A percentile compares a stretch with the other conserved stretches of the same genome.
phyloP scores from a whole-genome alignment of 257 asterid species.

The Agastache rugosa region DNA sequence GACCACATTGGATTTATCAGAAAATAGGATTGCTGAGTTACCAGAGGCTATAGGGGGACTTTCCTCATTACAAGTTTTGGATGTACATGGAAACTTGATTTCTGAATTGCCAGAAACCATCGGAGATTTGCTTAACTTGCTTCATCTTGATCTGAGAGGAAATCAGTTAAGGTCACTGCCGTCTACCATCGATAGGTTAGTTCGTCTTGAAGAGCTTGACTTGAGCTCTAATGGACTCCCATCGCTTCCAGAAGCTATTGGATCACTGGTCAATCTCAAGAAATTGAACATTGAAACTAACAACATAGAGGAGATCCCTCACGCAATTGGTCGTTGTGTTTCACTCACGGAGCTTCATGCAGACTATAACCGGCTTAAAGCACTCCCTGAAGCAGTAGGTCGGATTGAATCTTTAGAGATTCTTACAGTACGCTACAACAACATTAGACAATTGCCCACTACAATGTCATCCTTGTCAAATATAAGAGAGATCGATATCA shows the following conservation, averaged over 20 bases:
- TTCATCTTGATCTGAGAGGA: slow-evolving; percentile 66
- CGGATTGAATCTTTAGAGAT: slow-evolving; percentile 69
- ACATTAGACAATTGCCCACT: slow-evolving; percentile 75
- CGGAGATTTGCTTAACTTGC: slow-evolving; percentile 77
- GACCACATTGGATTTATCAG: slow-evolving; percentile 73
- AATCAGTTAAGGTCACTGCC: slow-evolving; percentile 75
- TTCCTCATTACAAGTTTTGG: slow-evolving; percentile 61
- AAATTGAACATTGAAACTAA: slow-evolving; percentile 72
- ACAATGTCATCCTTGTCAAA: slow-evolving; percentile 73
- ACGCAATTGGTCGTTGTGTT: slow-evolving; percentile 72
- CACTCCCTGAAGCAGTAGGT: slow-evolving; percentile 92
- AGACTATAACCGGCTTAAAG: slow-evolving; percentile 82
- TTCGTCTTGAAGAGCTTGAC: slow-evolving; percentile 72
- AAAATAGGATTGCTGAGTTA: slow-evolving; percentile 67
- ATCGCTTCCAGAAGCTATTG: slow-evolving; percentile 71
- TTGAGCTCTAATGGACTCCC: slow-evolving; percentile 78
- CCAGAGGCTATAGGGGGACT: slow-evolving; percentile 75
- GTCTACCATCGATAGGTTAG: slow-evolving; percentile 55
- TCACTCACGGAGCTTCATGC: slow-evolving; percentile 71
- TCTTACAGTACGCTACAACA: slow-evolving; percentile 78
- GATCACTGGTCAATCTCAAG: slow-evolving; percentile 72
- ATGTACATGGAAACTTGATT: slow-evolving; percentile 66
- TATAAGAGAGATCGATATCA: slow-evolving; percentile 73
- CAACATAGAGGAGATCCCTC: slow-evolving; percentile 81
- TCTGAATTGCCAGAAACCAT: slow-evolving; percentile 68